Percentiles rank a stretch among this genome's conserved stretches.
Conservation (phyloP, 257 asterid genomes). For the Fraxinus anomala region DNA sequence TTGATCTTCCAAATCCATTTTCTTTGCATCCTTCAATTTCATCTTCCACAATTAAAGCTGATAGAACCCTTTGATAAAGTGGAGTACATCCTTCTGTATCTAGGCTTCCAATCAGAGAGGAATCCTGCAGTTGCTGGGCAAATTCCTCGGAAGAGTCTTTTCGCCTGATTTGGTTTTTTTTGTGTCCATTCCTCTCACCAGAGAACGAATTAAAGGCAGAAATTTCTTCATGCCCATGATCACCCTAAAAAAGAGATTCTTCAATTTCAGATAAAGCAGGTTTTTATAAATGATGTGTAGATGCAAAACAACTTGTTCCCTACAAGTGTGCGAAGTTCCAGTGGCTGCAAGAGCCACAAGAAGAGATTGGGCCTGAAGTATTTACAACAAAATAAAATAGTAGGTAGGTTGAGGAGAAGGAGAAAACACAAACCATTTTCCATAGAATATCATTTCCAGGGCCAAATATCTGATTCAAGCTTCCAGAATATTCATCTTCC, state of each 20-base stretch:
- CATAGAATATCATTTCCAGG: slow-evolving; percentile 42
- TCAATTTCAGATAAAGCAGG: slow-evolving; percentile 25
- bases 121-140: slow-evolving; percentile 50
- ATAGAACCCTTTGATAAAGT: slow-evolving; percentile 84
- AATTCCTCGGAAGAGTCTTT: slow-evolving; percentile 48
- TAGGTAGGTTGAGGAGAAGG: slow-evolving; percentile 6
- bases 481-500: slow-evolving; percentile 42
- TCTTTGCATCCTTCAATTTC: slow-evolving; percentile 76
- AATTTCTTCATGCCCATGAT: slow-evolving; percentile 41
- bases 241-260: slow-evolving; percentile 44
- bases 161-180: slow-evolving; percentile 37
- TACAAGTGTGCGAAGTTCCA: slow-evolving; percentile 2
- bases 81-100: slow-evolving; percentile 55
- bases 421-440: slow-evolving; percentile 34
- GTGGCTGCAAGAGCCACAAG: slow-evolving; percentile 17
- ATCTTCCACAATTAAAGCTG: slow-evolving; percentile 84
- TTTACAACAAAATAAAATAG: neutral
- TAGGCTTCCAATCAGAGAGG: slow-evolving; percentile 43
- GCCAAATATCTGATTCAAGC: slow-evolving; percentile 41
- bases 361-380: neutral
- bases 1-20: slow-evolving; percentile 53
- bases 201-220: slow-evolving; percentile 42
- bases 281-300: slow-evolving; percentile 7
- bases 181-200: slow-evolving; percentile 44
- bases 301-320: slow-evolving; percentile 10